phyloP scores from a whole-genome alignment of 75 land plant genomes.

The Picea glauca region DNA sequence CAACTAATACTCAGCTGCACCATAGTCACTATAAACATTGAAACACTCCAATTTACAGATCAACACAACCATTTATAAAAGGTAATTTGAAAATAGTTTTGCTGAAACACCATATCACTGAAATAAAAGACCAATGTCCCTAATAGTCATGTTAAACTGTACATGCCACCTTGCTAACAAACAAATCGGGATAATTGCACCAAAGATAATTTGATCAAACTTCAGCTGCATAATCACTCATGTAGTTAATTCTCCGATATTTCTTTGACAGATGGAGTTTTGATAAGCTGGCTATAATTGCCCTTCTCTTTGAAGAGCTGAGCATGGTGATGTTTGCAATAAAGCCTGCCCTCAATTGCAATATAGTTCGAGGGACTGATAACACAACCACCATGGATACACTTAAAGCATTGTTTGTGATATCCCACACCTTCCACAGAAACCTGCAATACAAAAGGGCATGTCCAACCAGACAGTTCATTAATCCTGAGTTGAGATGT shows the following conservation, averaged over 20 bases:
- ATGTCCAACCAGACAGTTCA: not conserved
- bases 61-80: not conserved
- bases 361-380: conserved; percentile 92
- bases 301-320: conserved; percentile 92
- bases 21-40: not conserved
- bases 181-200: not conserved
- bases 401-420: conserved; percentile 86
- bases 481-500: not conserved
- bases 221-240: not conserved
- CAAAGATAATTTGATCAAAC: not conserved
- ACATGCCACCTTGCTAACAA: not conserved
- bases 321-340: conserved; percentile 84
- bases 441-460: conserved; percentile 42
- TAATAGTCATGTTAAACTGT: conserved; percentile 4
- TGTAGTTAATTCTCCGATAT: not conserved
- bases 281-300: conserved; percentile 76
- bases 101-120: not conserved
- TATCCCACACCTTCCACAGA: conserved; percentile 78
- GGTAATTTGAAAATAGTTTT: not conserved
- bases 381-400: conserved; percentile 83
- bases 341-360: conserved; percentile 79
- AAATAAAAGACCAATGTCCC: not conserved
- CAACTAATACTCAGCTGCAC: not conserved
- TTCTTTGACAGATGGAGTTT: conserved; percentile 23
- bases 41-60: not conserved